phyloP scores from a whole-genome alignment of 1,284 basidiomycete species.

The Melanopsichium pennsylvanicum region DNA sequence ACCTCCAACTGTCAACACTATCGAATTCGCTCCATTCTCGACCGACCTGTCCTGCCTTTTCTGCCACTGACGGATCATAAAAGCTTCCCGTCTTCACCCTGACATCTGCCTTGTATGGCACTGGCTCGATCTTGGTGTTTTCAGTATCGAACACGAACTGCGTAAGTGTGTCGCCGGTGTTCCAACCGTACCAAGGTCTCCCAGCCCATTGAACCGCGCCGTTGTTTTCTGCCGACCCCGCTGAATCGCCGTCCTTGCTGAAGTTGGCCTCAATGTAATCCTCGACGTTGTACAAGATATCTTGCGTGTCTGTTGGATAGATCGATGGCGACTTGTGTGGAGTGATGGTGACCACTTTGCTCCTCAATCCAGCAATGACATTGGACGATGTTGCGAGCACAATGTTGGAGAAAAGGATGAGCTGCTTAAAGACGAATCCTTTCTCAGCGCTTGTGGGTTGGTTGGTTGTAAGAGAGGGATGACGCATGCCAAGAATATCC shows the following conservation, averaged over 20 bases:
- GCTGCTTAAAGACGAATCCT: conserved; percentile 41
- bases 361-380: conserved; percentile 36
- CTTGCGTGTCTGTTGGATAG: conserved; percentile 16
- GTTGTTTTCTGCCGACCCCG: conserved; percentile 17
- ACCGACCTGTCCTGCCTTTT: conserved; percentile 4
- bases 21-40: conserved; percentile 42
- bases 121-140: conserved; percentile 16
- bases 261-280: conserved; percentile 38
- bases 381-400: conserved; percentile 28
- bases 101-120: conserved; percentile 30
- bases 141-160: conserved; percentile 36
- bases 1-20: conserved; percentile 29
- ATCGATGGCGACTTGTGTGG: conserved; percentile 32
- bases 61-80: conserved; percentile 25
- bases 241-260: conserved; percentile 10
- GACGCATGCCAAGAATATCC: conserved; percentile 38
- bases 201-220: conserved; percentile 30
- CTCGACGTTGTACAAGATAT: conserved; percentile 38
- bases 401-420: conserved; percentile 37
- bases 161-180: conserved; percentile 26
- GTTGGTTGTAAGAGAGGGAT: conserved; percentile 19
- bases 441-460: conserved; percentile 29
- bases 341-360: conserved; percentile 22
- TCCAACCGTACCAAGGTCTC: conserved; percentile 43
- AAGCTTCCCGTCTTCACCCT: conserved; percentile 20